Percentiles rank a stretch among this genome's conserved stretches.
phyloP scores from a whole-genome alignment of 2,329 filamentous ascomycete genomes.

The Paracoccidioides lutzii region DNA sequence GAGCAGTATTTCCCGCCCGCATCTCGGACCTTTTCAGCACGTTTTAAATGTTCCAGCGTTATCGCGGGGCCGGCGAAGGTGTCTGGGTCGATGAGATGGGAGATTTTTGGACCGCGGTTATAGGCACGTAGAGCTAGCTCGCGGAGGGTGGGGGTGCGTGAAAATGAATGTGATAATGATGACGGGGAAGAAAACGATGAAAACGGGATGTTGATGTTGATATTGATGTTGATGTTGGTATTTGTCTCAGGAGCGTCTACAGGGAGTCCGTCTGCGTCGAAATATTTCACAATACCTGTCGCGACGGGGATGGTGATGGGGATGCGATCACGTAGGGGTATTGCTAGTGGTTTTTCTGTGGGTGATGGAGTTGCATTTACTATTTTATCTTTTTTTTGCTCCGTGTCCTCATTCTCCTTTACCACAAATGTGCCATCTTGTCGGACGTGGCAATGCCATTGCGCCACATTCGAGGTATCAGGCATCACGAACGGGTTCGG shows the following conservation, averaged over 20 bases:
- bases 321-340: neutral
- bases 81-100: constrained; percentile 15
- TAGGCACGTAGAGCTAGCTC: constrained; percentile 30
- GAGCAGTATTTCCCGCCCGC: constrained; percentile 29
- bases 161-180: constrained; percentile 5
- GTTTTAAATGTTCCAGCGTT: constrained; percentile 24
- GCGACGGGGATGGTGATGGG: constrained; percentile 10
- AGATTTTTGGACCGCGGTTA: constrained; percentile 23
- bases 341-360: neutral
- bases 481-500: constrained; percentile 27
- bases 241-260: constrained; percentile 7
- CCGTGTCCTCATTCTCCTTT: neutral
- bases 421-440: constrained; percentile 5
- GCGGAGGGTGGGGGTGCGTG: constrained; percentile 28
- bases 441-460: constrained; percentile 19
- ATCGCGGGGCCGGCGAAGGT: constrained; percentile 21
- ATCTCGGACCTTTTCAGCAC: constrained; percentile 23
- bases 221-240: neutral
- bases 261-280: constrained; percentile 23
- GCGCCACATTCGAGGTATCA: constrained; percentile 14
- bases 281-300: constrained; percentile 19
- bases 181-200: neutral
- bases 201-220: constrained; percentile 2
- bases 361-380: neutral
- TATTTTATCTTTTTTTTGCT: neutral